Percentiles rank a stretch among this genome's conserved stretches.
Evolutionary conservation across 129 eudicot species (phyloP).

Genomic region (Solidago caesia): DNA sequence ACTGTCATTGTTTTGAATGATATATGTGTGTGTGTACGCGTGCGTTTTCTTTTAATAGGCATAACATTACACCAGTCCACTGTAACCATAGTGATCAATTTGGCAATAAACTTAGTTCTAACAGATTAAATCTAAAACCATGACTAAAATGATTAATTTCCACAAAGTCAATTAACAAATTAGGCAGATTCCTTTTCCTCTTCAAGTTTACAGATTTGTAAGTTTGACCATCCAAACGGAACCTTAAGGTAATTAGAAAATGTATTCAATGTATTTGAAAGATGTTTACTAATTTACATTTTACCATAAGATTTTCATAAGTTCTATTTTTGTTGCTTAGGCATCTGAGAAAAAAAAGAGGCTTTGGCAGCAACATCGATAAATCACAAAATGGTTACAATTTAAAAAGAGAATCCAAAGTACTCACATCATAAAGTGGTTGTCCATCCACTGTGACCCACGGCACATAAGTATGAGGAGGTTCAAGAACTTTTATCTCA

Average conservation of each 20-base stretch:
- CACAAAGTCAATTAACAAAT: background rate
- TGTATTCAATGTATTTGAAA: background rate
- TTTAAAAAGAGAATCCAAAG: background rate
- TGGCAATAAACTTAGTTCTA: no score
- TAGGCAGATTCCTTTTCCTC: background rate
- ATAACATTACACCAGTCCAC: no score
- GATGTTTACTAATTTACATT: background rate
- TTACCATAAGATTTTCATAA: background rate
- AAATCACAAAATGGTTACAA: background rate
- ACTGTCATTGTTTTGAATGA: no score
- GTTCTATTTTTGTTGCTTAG: background rate
- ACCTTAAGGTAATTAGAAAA: background rate
- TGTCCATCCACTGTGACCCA: slow-evolving; percentile 89
- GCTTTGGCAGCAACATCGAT: background rate
- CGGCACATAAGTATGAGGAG: slow-evolving; percentile 88
- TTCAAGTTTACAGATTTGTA: background rate
- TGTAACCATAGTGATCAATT: no score
- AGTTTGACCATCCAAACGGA: background rate
- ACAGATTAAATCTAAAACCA: no score
- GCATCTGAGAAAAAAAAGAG: background rate
- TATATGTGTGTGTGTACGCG: no score
- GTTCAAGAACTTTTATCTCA: slow-evolving; percentile 68
- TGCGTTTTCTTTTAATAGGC: no score
- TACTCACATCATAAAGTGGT: slow-evolving; percentile 76
- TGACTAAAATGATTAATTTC: no score